These are phyloP conservation scores for Bipolaris oryzae DNA, from an alignment of 2,329 filamentous ascomycete genomes.

Conservation along the genomic window DNA sequence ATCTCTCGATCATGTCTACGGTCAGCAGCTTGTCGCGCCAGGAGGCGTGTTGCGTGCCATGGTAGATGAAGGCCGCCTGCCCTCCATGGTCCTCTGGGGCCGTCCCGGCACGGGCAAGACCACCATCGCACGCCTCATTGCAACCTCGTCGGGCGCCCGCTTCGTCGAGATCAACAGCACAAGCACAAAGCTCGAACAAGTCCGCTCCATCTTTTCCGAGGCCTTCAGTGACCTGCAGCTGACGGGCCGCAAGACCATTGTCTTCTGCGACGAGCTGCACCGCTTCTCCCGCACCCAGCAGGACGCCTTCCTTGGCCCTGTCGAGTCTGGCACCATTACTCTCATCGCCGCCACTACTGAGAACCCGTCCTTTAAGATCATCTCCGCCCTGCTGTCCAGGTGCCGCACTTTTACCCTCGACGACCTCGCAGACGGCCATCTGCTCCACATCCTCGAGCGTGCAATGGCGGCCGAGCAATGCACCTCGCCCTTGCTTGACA, in stretches of 20 bases:
- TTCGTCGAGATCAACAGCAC: conserved; percentile 94
- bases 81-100: conserved; percentile 95
- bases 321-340: conserved; percentile 88
- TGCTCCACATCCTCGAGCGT: conserved; percentile 75
- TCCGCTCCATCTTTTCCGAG: conserved; percentile 89
- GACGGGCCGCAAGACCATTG: conserved; percentile 88
- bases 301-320: conserved; percentile 90
- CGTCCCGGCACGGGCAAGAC: conserved; percentile 79
- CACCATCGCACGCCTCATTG: conserved; percentile 90
- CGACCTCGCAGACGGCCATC: conserved; percentile 73
- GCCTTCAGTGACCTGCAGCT: conserved; percentile 79
- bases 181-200: conserved; percentile 83
- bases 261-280: conserved; percentile 98
- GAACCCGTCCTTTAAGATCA: conserved; percentile 93
- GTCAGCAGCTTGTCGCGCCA: conserved; percentile 87
- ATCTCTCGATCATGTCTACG: conserved; percentile 82
- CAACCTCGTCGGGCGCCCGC: conserved; percentile 77
- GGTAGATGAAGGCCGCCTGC: conserved; percentile 83
- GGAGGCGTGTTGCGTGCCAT: conserved; percentile 83
- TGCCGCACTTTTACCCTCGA: conserved; percentile 89
- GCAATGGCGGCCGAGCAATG: conserved; percentile 68
- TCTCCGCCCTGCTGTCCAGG: conserved; percentile 82
- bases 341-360: conserved; percentile 96
- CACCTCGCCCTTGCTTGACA: conserved; percentile 69
- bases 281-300: conserved; percentile 91